Percentiles rank a stretch among this genome's conserved stretches.
These are phyloP conservation scores for Penicillium fimorum DNA, from an alignment of 495 filamentous ascomycete species.

Conservation along the genomic window DNA sequence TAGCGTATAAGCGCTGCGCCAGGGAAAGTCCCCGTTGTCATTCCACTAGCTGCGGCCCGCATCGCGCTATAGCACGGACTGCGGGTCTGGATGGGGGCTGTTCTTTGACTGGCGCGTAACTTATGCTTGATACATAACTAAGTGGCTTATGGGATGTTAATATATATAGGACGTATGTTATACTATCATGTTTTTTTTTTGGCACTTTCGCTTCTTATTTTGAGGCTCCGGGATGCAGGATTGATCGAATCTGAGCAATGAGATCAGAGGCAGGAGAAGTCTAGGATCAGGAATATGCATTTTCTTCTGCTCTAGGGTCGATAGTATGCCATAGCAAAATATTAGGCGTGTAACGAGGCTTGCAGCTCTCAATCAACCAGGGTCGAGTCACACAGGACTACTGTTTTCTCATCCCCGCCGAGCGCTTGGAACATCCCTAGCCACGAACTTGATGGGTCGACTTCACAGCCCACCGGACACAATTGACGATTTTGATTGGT, in stretches of 20 bases:
- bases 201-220: not conserved
- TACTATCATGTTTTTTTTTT: not conserved
- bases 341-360: too few species aligned
- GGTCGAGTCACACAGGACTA: too few species aligned
- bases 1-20: conserved; percentile 19
- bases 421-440: too few species aligned
- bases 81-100: conserved; percentile 9
- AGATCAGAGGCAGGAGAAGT: not conserved
- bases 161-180: not conserved
- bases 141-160: not conserved
- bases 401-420: too few species aligned
- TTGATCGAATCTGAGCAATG: not conserved
- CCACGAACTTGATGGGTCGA: too few species aligned
- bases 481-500: too few species aligned
- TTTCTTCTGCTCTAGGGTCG: not conserved
- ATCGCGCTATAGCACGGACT: conserved; percentile 6
- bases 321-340: too few species aligned
- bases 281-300: not conserved
- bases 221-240: not conserved
- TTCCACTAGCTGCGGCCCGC: conserved; percentile 16
- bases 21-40: not conserved
- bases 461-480: too few species aligned
- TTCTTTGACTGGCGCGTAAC: conserved; percentile 2
- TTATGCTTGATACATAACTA: not conserved
- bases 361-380: too few species aligned